Conservation (phyloP, 2,329 filamentous ascomycete species). For the Penicillium sp. region DNA sequence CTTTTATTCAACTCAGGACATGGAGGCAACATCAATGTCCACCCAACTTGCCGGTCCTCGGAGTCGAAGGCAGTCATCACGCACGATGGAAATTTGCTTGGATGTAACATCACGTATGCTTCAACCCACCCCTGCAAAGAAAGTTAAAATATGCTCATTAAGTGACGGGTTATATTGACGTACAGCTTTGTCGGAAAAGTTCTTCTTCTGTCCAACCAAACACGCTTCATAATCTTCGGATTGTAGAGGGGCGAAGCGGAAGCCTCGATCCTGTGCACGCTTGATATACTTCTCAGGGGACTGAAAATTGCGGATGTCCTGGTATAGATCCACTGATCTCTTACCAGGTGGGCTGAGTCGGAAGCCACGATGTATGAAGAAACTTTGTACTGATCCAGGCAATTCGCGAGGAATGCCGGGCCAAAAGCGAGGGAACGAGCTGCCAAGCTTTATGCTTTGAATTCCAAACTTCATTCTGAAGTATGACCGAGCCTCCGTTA, state of each 20-base stretch:
- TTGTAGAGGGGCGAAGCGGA: constrained; percentile 39
- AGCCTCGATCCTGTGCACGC: constrained; percentile 34
- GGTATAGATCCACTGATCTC: constrained; percentile 42
- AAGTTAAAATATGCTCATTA: neutral
- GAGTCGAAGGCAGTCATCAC: constrained; percentile 45
- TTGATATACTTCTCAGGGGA: constrained; percentile 36
- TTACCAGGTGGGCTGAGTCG: constrained; percentile 25
- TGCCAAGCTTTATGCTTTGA: constrained; percentile 26
- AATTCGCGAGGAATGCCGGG: constrained; percentile 45
- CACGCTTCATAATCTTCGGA: constrained; percentile 41
- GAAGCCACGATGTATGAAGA: constrained; percentile 46
- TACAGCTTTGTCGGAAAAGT: constrained; percentile 40
- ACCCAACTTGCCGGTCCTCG: constrained; percentile 42
- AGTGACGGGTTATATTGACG: neutral
- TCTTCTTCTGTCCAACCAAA: constrained; percentile 38
- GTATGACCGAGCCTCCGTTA: constrained; percentile 30
- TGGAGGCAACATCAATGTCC: constrained; percentile 47
- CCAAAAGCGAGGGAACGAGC: constrained; percentile 48
- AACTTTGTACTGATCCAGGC: constrained; percentile 33
- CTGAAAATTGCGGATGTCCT: constrained; percentile 38
- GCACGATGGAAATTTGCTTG: constrained; percentile 36
- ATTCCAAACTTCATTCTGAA: constrained; percentile 27
- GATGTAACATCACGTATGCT: constrained; percentile 39
- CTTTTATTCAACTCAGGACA: constrained; percentile 26
- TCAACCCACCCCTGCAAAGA: constrained; percentile 42